Evolutionary conservation across 306 rosid genomes (phyloP).

Genomic region (Hylodesmum podocarpum): DNA sequence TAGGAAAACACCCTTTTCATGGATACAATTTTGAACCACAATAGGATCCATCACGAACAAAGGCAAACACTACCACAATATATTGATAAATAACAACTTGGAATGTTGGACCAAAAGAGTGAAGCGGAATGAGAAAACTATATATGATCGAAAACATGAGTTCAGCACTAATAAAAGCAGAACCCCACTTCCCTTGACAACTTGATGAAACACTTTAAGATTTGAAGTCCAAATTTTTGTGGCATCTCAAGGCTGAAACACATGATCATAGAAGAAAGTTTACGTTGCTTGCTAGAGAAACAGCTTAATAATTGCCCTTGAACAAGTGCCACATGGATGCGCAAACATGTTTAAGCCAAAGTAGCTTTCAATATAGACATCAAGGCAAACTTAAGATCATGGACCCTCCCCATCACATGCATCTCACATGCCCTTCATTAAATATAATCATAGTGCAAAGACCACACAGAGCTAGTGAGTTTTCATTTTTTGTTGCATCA

Average conservation of each 20-base stretch:
- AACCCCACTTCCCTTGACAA: slow-evolving; percentile 32
- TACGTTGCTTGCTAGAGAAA: slow-evolving; percentile 13
- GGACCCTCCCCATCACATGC: slow-evolving; percentile 48
- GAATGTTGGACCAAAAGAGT: neutral
- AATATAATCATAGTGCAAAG: slow-evolving; percentile 22
- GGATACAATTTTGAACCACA: slow-evolving; percentile 36
- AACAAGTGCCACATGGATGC: slow-evolving; percentile 26
- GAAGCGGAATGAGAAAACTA: neutral
- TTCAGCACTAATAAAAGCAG: slow-evolving; percentile 32
- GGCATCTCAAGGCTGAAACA: neutral
- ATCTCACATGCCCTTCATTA: slow-evolving; percentile 33
- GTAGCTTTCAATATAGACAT: slow-evolving; percentile 40
- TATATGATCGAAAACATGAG: neutral
- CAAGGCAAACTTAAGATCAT: neutral
- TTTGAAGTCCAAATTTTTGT: neutral
- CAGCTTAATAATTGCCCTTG: slow-evolving; percentile 19
- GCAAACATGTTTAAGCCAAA: slow-evolving; percentile 15
- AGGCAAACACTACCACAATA: neutral
- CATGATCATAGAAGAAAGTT: slow-evolving; percentile 4
- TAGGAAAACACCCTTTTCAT: slow-evolving; percentile 29
- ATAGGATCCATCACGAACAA: slow-evolving; percentile 5
- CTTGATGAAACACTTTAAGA: neutral
- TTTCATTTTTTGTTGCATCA: neutral
- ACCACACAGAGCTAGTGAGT: neutral
- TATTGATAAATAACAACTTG: slow-evolving; percentile 5